Evolutionary conservation across 352 stramenopile species (phyloP), one percentile per base, ranked within the genome.

Genomic region (Pythium angustatum): DNA sequence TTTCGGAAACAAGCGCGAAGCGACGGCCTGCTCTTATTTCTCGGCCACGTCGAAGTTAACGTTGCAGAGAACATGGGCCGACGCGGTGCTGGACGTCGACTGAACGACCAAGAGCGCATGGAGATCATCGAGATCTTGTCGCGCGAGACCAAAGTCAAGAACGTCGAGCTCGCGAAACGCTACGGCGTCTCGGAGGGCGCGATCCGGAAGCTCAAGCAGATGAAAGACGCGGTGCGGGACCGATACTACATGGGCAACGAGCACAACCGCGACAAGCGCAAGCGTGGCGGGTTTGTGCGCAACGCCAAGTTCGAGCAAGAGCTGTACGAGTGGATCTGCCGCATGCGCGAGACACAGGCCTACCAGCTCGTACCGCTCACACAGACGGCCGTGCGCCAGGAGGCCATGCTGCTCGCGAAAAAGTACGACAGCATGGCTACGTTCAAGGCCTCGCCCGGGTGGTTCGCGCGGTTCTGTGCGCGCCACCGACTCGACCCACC

Each of bases 71-170:
- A 48, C 44, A 94, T 92, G 85, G 85, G 85, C 63, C 75, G 64
- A 73, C 81, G 87, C 62, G 87, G 87, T 6, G 83, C 85, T 15
- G 87, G 87, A 53, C 79, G 85, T 31, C 85, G 87, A 2, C 73
- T 96, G 64, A 96, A 90, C 64, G 87, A 96, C 80, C 85, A 96
- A 69, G 79, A 96, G 73, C 87, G 87, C 71, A 96, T 96, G 85
- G 85, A 96, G 70, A 96, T 96, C 64, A 75, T 96, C 53, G 81
- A 93, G 58, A 87, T 88, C 57, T 74, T 93, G 38, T 77, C 86
- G 56, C 78, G 77, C n/a, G 87, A 93, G 63, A 62, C 69, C 52
- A 94, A 93, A 70, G 83, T 94, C 30, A 92, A 93, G 73, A 94
- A 93, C 58, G 87, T 94, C 51, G 82, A 92, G 60, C 71, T 96